Base-by-base conservation (phyloP, 164 flowering plant species). In the Saururus chinensis region DNA sequence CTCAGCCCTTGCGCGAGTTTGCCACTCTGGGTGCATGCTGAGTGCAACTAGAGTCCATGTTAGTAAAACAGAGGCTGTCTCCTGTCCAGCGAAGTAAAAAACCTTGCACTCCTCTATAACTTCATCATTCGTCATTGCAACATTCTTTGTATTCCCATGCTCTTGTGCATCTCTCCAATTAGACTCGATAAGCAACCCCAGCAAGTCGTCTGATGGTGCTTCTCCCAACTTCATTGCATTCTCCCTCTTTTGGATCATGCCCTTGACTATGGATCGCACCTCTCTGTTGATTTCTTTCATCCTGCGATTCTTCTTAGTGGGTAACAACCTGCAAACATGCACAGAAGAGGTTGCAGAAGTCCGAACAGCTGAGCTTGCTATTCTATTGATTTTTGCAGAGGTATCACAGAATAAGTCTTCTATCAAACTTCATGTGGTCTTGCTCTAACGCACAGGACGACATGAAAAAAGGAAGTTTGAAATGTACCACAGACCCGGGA, bases 61-160 rank as follows among this genome's bases (percentile, higher is more conserved):
- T 9, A 64, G 11, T 26, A 64, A 49, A 20, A 56, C 59, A 0
- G 60, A 23, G 2, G 60, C 42, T 17, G 66, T 64, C 40, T 64
- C 66, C 11, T 64, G 66, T 12, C 66, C 66, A 57, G 55, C 66
- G 48, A 64, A 64, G 55, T 64, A 64, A 53, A 64, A 64, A 8
- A 57, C 22, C 60, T 56, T 64, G 60, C 66, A 64, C 64, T 61
- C 64, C 21, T 19, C 64, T 25, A 61, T 61, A 19, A 61, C 56
- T 0, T 61, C 64, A 23, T 61, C 48, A 9, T n/a, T 49, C 4
- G 56, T 51, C 57, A 52, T 51, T 26, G 40, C 24, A 23, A 19
- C 0, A 30, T 30, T 30, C 20, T 61, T 61, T 19, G 55, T 1
- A 41, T 61, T 61, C 11, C 64, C 64, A 24, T 25, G 40, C 14